Evolutionary conservation across 2,329 filamentous ascomycete genomes (phyloP).

Genomic region (Ophiostoma quercus): DNA sequence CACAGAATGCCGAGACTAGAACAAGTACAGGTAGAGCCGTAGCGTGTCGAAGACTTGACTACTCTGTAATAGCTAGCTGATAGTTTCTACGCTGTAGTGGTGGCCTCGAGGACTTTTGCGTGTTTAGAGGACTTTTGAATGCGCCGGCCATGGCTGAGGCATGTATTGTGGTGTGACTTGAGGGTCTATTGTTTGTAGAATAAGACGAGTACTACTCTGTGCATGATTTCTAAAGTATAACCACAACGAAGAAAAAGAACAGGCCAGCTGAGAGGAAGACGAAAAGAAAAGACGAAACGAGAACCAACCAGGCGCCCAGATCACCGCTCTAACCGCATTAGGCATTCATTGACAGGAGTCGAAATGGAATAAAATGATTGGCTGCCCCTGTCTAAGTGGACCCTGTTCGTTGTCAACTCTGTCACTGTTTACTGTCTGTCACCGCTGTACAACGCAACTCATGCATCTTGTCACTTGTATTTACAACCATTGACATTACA

Average conservation of each 20-base stretch:
- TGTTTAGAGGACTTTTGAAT: neutral
- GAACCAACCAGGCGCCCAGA: neutral
- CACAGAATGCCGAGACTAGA: neutral
- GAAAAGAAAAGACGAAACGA: neutral
- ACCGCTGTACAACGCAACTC: too few species aligned
- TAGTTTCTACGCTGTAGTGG: neutral
- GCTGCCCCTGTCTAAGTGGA: neutral
- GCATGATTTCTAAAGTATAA: too few species aligned
- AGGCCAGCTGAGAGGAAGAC: neutral
- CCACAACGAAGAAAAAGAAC: neutral
- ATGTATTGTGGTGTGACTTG: too few species aligned
- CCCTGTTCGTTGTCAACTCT: neutral
- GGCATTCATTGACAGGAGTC: neutral
- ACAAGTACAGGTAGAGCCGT: neutral
- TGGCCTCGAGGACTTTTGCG: neutral
- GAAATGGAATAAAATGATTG: slow-evolving; percentile 13
- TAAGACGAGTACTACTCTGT: too few species aligned
- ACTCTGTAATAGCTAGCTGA: neutral
- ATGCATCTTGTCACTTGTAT: neutral
- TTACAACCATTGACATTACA: neutral
- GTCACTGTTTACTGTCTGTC: neutral
- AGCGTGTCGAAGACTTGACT: neutral
- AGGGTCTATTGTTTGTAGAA: too few species aligned
- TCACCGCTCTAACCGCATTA: neutral
- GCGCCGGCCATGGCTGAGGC: neutral